Conservation (phyloP, 2,329 filamentous ascomycete genomes). For the Lomentospora prolificans region DNA sequence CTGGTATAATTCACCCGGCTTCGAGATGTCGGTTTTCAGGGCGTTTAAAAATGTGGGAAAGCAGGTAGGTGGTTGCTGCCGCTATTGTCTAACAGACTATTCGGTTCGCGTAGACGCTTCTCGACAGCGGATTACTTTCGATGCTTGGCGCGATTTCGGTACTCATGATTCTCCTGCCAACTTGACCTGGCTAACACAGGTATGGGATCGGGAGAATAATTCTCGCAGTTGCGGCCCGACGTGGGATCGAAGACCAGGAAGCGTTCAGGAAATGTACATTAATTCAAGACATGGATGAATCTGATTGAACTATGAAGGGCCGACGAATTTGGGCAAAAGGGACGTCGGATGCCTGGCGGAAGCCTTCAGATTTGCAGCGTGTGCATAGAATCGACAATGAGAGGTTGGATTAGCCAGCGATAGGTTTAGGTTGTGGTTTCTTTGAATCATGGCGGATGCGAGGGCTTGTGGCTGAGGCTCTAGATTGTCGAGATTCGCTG, state of each 20-base stretch:
- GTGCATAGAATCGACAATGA: not conserved
- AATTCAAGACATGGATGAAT: no score
- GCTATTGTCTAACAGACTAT: not conserved
- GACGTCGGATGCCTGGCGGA: no score
- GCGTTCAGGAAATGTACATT: not conserved
- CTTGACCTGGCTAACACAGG: not conserved
- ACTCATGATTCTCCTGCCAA: not conserved
- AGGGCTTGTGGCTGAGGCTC: no score
- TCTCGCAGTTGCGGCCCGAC: not conserved
- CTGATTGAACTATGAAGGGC: no score
- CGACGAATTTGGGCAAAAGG: no score
- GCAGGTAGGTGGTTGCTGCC: not conserved
- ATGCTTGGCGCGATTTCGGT: not conserved
- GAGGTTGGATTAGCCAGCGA: not conserved
- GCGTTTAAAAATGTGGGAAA: not conserved
- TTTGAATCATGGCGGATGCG: no score
- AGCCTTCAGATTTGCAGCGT: not conserved
- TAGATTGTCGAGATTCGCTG: no score
- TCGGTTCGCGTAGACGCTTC: not conserved
- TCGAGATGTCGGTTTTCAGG: not conserved
- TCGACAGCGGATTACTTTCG: not conserved
- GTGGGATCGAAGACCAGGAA: not conserved
- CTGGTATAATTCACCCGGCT: not conserved
- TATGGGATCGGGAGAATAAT: not conserved
- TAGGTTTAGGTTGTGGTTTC: no score